phyloP scores from a whole-genome alignment of 2,329 filamentous ascomycete genomes.

The Calonectria hongkongensis region DNA sequence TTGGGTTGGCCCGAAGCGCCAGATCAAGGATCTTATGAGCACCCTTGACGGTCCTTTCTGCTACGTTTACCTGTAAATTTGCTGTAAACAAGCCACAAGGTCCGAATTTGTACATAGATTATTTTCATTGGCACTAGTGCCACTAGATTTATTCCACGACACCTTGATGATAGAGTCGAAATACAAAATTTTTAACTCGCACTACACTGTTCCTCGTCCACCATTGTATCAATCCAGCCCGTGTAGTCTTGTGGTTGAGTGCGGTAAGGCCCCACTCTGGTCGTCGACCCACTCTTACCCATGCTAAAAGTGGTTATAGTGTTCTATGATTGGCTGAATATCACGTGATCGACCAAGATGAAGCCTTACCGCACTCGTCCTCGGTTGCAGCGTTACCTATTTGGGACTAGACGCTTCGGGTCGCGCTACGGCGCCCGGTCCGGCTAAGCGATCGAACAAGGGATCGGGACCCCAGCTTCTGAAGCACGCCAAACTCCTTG shows the following conservation, averaged over 20 bases:
- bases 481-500: slow-evolving; percentile 14
- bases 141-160: slow-evolving; percentile 26
- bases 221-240: background rate
- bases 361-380: background rate
- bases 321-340: too few relatives aligned
- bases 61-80: slow-evolving; percentile 18
- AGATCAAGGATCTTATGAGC: slow-evolving; percentile 58
- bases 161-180: slow-evolving; percentile 28
- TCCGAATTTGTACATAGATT: background rate
- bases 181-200: slow-evolving; percentile 28
- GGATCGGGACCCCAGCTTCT: slow-evolving; percentile 14
- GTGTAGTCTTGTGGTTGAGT: too few relatives aligned
- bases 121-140: slow-evolving; percentile 22
- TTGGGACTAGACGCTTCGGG: background rate
- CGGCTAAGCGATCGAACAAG: slow-evolving; percentile 20
- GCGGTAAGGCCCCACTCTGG: too few relatives aligned
- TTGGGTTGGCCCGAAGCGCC: slow-evolving; percentile 45
- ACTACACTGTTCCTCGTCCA: background rate
- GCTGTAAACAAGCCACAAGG: background rate
- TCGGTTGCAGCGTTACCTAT: slow-evolving; percentile 25
- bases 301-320: too few relatives aligned
- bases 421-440: slow-evolving; percentile 13
- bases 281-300: too few relatives aligned
- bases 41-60: background rate
- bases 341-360: too few relatives aligned